Conservation (phyloP, 768 basidiomycete genomes). For the Hericium coralloides region DNA sequence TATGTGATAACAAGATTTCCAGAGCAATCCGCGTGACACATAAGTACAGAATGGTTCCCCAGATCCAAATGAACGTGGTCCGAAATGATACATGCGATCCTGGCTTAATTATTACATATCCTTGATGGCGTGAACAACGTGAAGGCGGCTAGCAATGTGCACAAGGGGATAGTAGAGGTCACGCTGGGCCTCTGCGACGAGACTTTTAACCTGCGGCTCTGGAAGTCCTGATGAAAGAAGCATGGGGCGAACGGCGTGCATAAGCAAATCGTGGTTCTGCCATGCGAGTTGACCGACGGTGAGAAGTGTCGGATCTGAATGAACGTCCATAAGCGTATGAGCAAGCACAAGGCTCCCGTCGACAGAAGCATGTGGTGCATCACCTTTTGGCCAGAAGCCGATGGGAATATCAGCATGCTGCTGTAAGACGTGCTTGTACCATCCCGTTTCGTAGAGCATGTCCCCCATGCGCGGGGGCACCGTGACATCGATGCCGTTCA, state of each 20-base stretch:
- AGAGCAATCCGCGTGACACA: background rate
- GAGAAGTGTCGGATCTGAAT: slow-evolving; percentile 44
- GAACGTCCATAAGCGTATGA: slow-evolving; percentile 4
- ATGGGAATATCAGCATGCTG: slow-evolving; percentile 57
- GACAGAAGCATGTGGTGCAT: slow-evolving; percentile 17
- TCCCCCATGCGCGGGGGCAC: slow-evolving; percentile 48
- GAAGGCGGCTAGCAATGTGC: slow-evolving; percentile 40
- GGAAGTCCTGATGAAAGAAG: slow-evolving; percentile 45
- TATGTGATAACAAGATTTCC: background rate
- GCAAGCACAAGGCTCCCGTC: slow-evolving; percentile 2
- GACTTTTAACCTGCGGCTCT: slow-evolving; percentile 42
- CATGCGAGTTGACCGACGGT: slow-evolving; percentile 65
- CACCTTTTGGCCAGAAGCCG: slow-evolving; percentile 59
- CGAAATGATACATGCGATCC: background rate
- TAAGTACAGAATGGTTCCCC: slow-evolving; percentile 6
- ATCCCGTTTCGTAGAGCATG: slow-evolving; percentile 37
- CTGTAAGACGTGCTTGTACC: slow-evolving; percentile 48
- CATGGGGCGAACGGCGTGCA: slow-evolving; percentile 54
- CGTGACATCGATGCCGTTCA: slow-evolving; percentile 44
- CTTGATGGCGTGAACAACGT: slow-evolving; percentile 48
- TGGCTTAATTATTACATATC: background rate
- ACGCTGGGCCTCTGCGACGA: slow-evolving; percentile 54
- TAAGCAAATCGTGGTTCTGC: slow-evolving; percentile 61
- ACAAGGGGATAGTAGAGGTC: slow-evolving; percentile 56
- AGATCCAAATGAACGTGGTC: slow-evolving; percentile 1